Evolutionary conservation across 495 filamentous ascomycete species (phyloP), one percentile per base, ranked within the genome.

Genomic region (Aspergillus steynii): DNA sequence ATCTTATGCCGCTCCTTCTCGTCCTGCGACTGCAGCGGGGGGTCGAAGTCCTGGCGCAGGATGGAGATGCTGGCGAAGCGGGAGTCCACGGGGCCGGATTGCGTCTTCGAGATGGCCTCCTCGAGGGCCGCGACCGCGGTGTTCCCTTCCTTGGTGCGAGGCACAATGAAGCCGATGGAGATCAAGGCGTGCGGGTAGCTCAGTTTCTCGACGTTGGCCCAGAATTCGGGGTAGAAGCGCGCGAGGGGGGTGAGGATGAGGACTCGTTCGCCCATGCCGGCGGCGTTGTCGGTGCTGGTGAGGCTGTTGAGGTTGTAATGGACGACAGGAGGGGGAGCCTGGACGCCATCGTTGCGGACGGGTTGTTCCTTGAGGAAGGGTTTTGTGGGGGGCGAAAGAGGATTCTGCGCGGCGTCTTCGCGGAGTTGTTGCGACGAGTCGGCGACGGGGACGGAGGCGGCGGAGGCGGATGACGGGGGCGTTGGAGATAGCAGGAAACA

Each of bases 291-390:
- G 31, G 93, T 88, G 59, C 88, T 91, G 46, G 94, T 97, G 61
- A 98, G 82, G 72, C 89, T 91, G 79, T 97, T 98, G 67, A 99
- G 86, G 68, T 96, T 84, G 80, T 97, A 99, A 74, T 91, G 95
- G 14, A 90, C 85, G 28, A 99, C 92, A n/a, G 94, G 94, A 25
- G 94, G 92, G 14, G 92, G 86, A 37, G 83, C 77, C 50, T 76
- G 61, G 59, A 81, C 76, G 47, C 85, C 85, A 65, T 80, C 70
- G 61, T 86, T 84, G 45, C 83, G 69, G 55, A 83, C 69, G 46
- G 84, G 61, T 61, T 78, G 81, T 55, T 81, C 75, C 75, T 94
- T 92, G 65, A 85, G 77, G 74, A 93, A 93, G n/a, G 92, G 89
- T 51, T 90, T 87, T 20, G 88, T 90, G 5, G 92, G 93, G 56